Evolutionary conservation across 768 basidiomycete species (phyloP).

Genomic region (Lentinula sp.): DNA sequence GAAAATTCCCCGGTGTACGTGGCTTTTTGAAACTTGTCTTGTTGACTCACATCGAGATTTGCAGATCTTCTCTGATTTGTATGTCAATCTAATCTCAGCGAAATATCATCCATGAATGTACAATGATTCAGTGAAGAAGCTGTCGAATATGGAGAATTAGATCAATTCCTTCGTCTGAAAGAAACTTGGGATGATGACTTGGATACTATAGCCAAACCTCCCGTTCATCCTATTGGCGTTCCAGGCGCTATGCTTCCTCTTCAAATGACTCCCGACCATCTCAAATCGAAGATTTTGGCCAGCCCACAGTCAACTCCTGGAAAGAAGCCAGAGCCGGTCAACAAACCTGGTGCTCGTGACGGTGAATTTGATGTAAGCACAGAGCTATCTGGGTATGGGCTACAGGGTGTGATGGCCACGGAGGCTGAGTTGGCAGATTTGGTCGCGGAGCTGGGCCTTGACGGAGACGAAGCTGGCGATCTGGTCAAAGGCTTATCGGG

Average conservation of each 20-base stretch:
- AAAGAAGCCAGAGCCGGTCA: constrained; percentile 40
- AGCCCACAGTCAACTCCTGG: constrained; percentile 34
- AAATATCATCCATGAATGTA: background rate
- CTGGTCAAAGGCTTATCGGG: constrained; percentile 59
- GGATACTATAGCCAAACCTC: constrained; percentile 50
- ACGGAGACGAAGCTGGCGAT: constrained; percentile 71
- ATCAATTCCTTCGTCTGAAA: constrained; percentile 63
- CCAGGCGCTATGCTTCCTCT: constrained; percentile 71
- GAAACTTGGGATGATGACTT: constrained; percentile 64
- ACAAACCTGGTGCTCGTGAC: constrained; percentile 35
- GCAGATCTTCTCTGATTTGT: constrained; percentile 76
- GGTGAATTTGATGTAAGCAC: constrained; percentile 60
- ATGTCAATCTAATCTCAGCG: constrained; percentile 19
- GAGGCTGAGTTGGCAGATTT: constrained; percentile 68
- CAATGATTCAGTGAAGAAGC: constrained; percentile 62
- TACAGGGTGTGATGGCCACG: constrained; percentile 75
- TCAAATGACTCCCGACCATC: constrained; percentile 76
- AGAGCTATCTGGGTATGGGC: constrained; percentile 61
- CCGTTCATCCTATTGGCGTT: constrained; percentile 65
- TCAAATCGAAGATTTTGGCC: constrained; percentile 53
- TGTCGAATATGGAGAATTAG: constrained; percentile 72
- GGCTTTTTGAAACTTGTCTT: constrained; percentile 6
- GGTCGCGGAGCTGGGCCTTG: constrained; percentile 70
- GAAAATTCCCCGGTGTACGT: constrained; percentile 71
- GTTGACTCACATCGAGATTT: background rate